Conservation (phyloP, 2,329 filamentous ascomycete genomes). For the Calycina herbarum region DNA sequence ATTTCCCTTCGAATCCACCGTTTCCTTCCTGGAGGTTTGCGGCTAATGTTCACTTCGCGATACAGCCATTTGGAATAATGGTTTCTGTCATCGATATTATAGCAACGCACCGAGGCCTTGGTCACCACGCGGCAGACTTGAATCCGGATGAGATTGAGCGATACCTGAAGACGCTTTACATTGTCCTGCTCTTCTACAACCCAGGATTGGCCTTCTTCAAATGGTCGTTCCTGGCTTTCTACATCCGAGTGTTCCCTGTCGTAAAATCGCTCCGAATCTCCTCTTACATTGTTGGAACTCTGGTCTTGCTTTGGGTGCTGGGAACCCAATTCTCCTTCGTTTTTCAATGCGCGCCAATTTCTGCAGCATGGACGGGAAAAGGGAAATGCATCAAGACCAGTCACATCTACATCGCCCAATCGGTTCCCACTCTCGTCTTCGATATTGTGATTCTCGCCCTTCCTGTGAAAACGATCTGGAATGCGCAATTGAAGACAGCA, state of each 20-base stretch:
- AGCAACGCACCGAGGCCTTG: background rate
- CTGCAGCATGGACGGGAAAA: constrained; percentile 7
- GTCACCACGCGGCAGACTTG: background rate
- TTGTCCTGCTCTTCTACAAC: constrained; percentile 10
- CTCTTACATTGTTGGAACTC: constrained; percentile 2
- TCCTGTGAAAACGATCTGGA: constrained; percentile 9
- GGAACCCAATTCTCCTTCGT: constrained; percentile 10
- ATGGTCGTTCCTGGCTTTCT: constrained; percentile 16
- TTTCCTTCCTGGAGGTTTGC: background rate
- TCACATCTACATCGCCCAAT: constrained; percentile 13
- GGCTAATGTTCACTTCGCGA: background rate
- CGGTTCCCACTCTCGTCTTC: constrained; percentile 15
- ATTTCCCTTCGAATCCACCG: background rate
- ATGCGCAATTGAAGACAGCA: constrained; percentile 3
- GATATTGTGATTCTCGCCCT: constrained; percentile 18
- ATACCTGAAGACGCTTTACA: background rate
- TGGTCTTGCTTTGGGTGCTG: constrained; percentile 15
- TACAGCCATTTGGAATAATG: constrained; percentile 1
- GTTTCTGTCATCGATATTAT: constrained; percentile 1
- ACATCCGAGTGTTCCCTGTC: constrained; percentile 13
- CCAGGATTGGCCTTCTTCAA: constrained; percentile 12
- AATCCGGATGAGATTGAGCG: background rate
- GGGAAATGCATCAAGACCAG: constrained; percentile 10
- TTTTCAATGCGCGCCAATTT: constrained; percentile 14
- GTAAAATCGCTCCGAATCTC: background rate